Evolutionary conservation across 2,329 filamentous ascomycete species (phyloP), one percentile per base, ranked within the genome.

Genomic region (Cyanodermella asteris): DNA sequence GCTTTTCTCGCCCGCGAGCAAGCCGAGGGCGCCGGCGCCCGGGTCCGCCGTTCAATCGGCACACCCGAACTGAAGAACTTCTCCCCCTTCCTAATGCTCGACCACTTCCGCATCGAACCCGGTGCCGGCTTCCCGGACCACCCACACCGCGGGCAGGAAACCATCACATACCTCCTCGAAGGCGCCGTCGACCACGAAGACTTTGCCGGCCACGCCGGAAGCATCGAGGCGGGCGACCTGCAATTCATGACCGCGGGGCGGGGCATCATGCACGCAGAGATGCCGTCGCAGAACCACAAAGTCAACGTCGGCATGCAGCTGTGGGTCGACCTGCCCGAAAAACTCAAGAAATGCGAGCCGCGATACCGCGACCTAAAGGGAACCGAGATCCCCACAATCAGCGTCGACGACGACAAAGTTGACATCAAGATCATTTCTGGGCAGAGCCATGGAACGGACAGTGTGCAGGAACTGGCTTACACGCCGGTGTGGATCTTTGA

Each of bases 401-500:
- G 61, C 6, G 52, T 66, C 16, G 77, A 87, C 38, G 66, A 68
- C 21, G 74, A 65, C 27, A 72, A 65, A 33, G 80, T 91, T 11
- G 59, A 58, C 20, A 61, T 94, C 36, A 93, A 91, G 51, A 75
- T 94, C 36, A 94, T 94, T 38, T 82, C 72, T 1, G 87, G 84
- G 12, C 68, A 74, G 44, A 72, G 69, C 27, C 72, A 81, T 40
- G 82, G 78, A 22, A 65, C 87, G 26, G 82, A 93, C 43, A 80
- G 72, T 9, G 65, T 91, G 26, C 70, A 84, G 44, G 82, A 94
- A 42, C 57, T 94, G 22, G 82, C 84, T 9, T 93, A 94, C 50
- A 94, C 84, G 2, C 87, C 87, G 0, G 81, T 94, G n/a, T 94
- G 84, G 84, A 60, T 91, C 33, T 59, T 94, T 22, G 84, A 94